These are phyloP conservation scores for Russula abietina DNA, from an alignment of 768 basidiomycete genomes.

Conservation along the genomic window DNA sequence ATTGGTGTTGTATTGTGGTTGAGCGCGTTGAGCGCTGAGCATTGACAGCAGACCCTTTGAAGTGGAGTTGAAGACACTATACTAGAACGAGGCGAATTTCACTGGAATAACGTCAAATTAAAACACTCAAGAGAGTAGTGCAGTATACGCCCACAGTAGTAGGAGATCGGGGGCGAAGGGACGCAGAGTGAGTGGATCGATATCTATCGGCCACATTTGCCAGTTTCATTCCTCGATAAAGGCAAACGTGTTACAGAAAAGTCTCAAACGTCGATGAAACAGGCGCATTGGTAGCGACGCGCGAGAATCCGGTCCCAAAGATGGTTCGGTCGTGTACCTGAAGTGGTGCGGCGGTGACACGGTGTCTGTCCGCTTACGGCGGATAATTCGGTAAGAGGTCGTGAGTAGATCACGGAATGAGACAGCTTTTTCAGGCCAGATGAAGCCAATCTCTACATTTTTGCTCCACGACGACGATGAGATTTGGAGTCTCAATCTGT, in stretches of 20 bases:
- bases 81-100: too few species aligned
- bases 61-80: too few species aligned
- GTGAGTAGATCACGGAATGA: constrained; percentile 2
- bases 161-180: not conserved
- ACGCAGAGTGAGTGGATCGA: not conserved
- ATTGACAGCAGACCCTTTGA: too few species aligned
- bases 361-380: not conserved
- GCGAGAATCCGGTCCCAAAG: not conserved
- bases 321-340: not conserved
- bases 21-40: too few species aligned
- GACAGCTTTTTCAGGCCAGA: not conserved
- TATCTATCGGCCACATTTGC: not conserved
- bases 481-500: constrained; percentile 1
- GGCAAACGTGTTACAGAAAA: not conserved
- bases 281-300: not conserved
- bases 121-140: too few species aligned
- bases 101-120: too few species aligned
- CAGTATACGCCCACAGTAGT: too few species aligned
- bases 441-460: not conserved
- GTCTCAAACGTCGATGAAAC: not conserved
- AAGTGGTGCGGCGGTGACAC: not conserved
- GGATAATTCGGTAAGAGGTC: constrained; percentile 8
- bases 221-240: not conserved
- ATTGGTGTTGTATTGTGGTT: too few species aligned
- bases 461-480: not conserved